Conservation (phyloP, 441 rosid species). For the Corymbia calophylla region DNA sequence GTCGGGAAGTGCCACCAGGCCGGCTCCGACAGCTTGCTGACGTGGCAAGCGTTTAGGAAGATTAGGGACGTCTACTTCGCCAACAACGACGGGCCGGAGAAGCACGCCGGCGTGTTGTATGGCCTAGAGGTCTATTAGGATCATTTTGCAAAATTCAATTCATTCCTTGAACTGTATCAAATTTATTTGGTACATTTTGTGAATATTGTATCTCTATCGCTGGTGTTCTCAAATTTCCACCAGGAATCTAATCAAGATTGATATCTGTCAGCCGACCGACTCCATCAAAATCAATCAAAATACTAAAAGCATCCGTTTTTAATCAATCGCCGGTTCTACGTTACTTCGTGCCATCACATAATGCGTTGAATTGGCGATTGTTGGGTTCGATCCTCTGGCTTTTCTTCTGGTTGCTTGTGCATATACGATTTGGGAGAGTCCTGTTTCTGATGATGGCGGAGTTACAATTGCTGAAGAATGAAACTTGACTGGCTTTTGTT, state of each 20-base stretch:
- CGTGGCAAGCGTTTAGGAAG: slow-evolving; percentile 88
- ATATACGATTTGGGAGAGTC: neutral
- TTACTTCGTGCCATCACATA: neutral
- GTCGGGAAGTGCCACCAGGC: slow-evolving; percentile 93
- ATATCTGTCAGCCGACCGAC: neutral
- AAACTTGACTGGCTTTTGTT: neutral
- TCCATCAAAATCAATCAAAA: neutral
- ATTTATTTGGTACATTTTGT: neutral
- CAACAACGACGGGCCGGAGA: slow-evolving; percentile 57
- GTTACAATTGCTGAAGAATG: neutral
- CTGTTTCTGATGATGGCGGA: neutral
- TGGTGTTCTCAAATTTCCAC: neutral
- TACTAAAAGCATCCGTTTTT: neutral
- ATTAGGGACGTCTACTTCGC: slow-evolving; percentile 68
- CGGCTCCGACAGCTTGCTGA: slow-evolving; percentile 87
- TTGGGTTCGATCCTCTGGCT: neutral
- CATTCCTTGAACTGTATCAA: neutral
- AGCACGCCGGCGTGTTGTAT: slow-evolving; percentile 79
- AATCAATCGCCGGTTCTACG: neutral
- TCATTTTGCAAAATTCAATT: neutral
- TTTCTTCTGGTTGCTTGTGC: neutral
- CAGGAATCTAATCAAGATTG: neutral
- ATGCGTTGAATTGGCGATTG: neutral
- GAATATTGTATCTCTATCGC: neutral
- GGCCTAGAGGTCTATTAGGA: slow-evolving; percentile 50